Base-by-base conservation (phyloP, 805 yeast genomes). In the Suhomyces prunicola region DNA sequence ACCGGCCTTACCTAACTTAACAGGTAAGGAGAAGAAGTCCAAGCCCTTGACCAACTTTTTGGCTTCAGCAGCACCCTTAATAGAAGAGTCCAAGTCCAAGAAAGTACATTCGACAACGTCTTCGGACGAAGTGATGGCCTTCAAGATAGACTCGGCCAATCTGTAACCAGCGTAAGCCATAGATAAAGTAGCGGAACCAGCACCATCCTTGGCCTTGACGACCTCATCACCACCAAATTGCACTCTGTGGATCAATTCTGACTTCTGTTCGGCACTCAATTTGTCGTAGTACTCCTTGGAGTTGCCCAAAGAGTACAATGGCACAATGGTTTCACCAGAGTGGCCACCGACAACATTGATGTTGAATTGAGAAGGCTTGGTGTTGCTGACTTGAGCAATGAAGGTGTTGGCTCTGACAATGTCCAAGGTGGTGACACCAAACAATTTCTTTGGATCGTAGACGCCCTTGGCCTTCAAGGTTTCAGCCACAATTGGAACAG, bases 91-190 rank as follows among this genome's bases (percentile, higher is more conserved):
- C 64, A 82, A 71, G 60, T 79, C 74, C 63, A 81, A 74, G 64
- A 74, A 81, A 31, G 83, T 76, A 56, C 83, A 79, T 60, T 81
- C 82, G 36, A 79, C 73, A 27, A 71, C 67, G 17, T 65, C 66
- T 5, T 61, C 53, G 17, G 59, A 36, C 5, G 68, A 58, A 40
- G 58, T 56, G 47, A 63, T 54, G 2, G 79, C 75, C 57, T 64
- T 64, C 61, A 75, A 66, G 54, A 75, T 71, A 61, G 77, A 66
- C 57, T 82, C 85, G 29, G 91, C 88, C 68, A 90, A 87, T 61
- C 86, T 81, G 77, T 82, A 89, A 35, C 96, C 97, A 35, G 97
- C 97, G 63, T 85, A 87, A 8, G 97, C 97, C 97, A 92, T 93
- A 29, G 96, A 88, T 60, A 92, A 79, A 36, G 98, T 92, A 53